Percentiles rank a stretch among this genome's conserved stretches.
Conservation (phyloP, 805 yeast genomes). For the Ogataea minuta region DNA sequence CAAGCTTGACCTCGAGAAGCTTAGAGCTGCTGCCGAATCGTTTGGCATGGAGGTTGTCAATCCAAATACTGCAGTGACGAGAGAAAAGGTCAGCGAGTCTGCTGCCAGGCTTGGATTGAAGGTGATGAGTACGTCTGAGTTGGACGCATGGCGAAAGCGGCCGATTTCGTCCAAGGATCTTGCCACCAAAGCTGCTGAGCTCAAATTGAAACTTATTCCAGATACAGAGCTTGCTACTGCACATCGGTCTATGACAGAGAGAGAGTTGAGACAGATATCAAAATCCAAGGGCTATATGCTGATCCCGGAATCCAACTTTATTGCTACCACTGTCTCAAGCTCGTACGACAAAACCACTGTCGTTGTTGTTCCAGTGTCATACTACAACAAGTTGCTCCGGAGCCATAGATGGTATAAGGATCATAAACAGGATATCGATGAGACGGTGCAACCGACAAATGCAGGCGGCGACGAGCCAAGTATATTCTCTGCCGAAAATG, state of each 20-base stretch:
- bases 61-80: conserved; percentile 3
- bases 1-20: conserved; percentile 9
- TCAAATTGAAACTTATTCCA: conserved; percentile 38
- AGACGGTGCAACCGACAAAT: conserved; percentile 6
- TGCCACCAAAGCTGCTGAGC: conserved; percentile 39
- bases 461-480: conserved; percentile 19
- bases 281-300: conserved; percentile 47
- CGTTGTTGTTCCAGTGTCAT: conserved; percentile 61
- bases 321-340: conserved; percentile 60
- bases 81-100: conserved; percentile 13
- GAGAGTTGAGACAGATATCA: conserved; percentile 40
- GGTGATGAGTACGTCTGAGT: conserved; percentile 34
- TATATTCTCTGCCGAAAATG: conserved; percentile 8
- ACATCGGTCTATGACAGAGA: conserved; percentile 14
- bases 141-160: conserved; percentile 28
- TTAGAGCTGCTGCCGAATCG: conserved; percentile 24
- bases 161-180: conserved; percentile 34
- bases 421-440: conserved; percentile 8
- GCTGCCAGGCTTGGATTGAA: conserved; percentile 34
- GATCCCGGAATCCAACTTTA: conserved; percentile 56
- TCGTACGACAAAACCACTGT: conserved; percentile 55
- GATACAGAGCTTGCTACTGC: conserved; percentile 24
- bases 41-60: conserved; percentile 19
- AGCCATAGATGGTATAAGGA: conserved; percentile 37
- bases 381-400: conserved; percentile 56